A percentile compares a stretch with the other conserved stretches of the same genome.
Conservation (phyloP, 352 stramenopile genomes). For the Peronospora farinosa region DNA sequence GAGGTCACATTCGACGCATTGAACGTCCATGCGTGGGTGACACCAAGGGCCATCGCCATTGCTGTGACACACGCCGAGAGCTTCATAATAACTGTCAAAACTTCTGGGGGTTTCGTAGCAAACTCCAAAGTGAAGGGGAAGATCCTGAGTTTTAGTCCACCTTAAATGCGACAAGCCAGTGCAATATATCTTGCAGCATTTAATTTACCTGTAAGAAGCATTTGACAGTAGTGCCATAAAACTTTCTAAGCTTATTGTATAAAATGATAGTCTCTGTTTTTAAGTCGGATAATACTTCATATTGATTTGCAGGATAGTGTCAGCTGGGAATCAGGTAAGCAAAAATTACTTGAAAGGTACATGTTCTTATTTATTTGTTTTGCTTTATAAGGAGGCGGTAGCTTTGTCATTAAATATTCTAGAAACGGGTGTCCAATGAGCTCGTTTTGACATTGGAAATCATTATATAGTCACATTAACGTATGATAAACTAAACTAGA, state of each 20-base stretch:
- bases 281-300: background rate
- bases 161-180: slow-evolving; percentile 15
- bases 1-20: slow-evolving; percentile 28
- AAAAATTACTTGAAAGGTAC: background rate
- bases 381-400: no score
- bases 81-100: slow-evolving; percentile 19
- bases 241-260: background rate
- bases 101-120: background rate
- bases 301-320: background rate
- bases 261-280: background rate
- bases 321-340: background rate
- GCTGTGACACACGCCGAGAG: slow-evolving; percentile 14
- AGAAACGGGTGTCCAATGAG: no score
- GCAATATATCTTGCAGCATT: background rate
- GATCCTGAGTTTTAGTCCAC: slow-evolving; percentile 12
- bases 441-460: no score
- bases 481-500: no score
- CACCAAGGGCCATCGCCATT: slow-evolving; percentile 18
- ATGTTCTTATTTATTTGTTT: no score
- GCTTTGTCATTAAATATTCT: no score
- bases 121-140: slow-evolving; percentile 19
- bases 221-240: no score
- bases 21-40: slow-evolving; percentile 29
- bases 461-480: no score
- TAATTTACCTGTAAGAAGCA: background rate